These are phyloP conservation scores for Leccinum boreale DNA, from an alignment of 768 basidiomycete genomes.

Conservation along the genomic window DNA sequence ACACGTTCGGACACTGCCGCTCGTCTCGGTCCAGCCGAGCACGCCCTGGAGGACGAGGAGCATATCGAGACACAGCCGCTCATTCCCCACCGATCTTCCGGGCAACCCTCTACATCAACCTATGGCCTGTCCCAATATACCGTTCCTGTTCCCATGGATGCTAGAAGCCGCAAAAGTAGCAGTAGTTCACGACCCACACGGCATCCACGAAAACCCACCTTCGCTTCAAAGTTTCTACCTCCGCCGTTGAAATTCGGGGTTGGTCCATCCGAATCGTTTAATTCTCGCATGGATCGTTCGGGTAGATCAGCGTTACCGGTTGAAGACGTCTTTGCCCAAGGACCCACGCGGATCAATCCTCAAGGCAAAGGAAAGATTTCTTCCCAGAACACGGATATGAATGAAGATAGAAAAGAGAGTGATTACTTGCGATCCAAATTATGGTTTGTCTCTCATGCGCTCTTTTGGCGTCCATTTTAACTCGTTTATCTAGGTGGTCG, in stretches of 20 bases:
- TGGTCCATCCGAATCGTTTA: slow-evolving; percentile 3
- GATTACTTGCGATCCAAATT: slow-evolving; percentile 82
- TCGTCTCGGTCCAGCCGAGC: slow-evolving; percentile 7
- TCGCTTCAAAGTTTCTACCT: slow-evolving; percentile 37
- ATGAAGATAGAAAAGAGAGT: slow-evolving; percentile 50
- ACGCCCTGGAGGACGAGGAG: slow-evolving; percentile 4
- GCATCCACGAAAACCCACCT: slow-evolving; percentile 27
- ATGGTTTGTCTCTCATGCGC: slow-evolving; percentile 50
- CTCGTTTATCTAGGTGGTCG: slow-evolving; percentile 62
- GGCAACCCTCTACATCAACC: slow-evolving; percentile 12
- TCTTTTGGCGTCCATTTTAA: background rate
- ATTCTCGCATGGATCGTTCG: background rate
- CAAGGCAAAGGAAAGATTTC: slow-evolving; percentile 5
- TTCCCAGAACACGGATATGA: slow-evolving; percentile 15
- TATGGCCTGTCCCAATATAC: slow-evolving; percentile 18
- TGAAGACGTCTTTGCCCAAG: slow-evolving; percentile 36
- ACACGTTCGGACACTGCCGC: background rate
- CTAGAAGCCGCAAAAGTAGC: slow-evolving; percentile 28
- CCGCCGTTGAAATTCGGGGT: slow-evolving; percentile 16
- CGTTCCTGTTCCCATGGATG: slow-evolving; percentile 12
- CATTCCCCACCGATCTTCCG: slow-evolving; percentile 23
- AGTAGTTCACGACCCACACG: slow-evolving; percentile 17
- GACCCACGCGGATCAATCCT: slow-evolving; percentile 2
- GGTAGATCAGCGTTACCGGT: slow-evolving; percentile 31
- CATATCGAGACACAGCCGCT: slow-evolving; percentile 29